A percentile compares a stretch with the other conserved stretches of the same genome.
These are phyloP conservation scores for Fraxinus angustifolia DNA, from an alignment of 305 asterid genomes.

Conservation along the genomic window DNA sequence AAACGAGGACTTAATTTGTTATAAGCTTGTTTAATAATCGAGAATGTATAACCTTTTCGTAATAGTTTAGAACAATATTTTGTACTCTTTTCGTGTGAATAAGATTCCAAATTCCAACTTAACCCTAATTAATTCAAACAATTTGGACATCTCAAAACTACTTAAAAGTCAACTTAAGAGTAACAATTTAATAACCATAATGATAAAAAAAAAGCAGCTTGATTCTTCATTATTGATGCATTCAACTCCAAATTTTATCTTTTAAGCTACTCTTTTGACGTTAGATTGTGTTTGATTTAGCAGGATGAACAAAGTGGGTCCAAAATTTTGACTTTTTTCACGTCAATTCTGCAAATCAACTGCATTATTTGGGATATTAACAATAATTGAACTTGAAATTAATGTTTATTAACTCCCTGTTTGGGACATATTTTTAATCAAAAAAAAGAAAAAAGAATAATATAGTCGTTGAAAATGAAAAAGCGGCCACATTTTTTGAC, in stretches of 20 bases:
- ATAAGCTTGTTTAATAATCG: too few relatives aligned
- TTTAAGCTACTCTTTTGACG: background rate
- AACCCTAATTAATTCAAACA: too few relatives aligned
- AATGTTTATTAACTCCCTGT: background rate
- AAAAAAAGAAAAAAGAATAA: too few relatives aligned
- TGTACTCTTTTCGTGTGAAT: background rate
- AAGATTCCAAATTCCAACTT: too few relatives aligned
- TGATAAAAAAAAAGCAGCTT: background rate
- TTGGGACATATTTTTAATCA: too few relatives aligned
- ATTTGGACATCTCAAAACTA: too few relatives aligned
- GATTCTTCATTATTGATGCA: background rate
- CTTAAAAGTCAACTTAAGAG: too few relatives aligned
- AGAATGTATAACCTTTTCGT: background rate
- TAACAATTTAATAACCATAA: too few relatives aligned
- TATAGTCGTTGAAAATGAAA: too few relatives aligned
- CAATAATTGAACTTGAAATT: background rate
- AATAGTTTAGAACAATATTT: background rate
- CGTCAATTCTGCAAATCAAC: slow-evolving; percentile 15
- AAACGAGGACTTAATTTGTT: too few relatives aligned
- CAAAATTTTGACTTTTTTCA: background rate
- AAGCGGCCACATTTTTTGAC: too few relatives aligned
- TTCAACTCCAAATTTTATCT: slow-evolving; percentile 11
- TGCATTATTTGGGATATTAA: slow-evolving; percentile 12
- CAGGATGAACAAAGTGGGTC: background rate
- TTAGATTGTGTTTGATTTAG: slow-evolving; percentile 3